phyloP scores from a whole-genome alignment of 2,329 filamentous ascomycete species.

The Ceratocystis eucalypticola region DNA sequence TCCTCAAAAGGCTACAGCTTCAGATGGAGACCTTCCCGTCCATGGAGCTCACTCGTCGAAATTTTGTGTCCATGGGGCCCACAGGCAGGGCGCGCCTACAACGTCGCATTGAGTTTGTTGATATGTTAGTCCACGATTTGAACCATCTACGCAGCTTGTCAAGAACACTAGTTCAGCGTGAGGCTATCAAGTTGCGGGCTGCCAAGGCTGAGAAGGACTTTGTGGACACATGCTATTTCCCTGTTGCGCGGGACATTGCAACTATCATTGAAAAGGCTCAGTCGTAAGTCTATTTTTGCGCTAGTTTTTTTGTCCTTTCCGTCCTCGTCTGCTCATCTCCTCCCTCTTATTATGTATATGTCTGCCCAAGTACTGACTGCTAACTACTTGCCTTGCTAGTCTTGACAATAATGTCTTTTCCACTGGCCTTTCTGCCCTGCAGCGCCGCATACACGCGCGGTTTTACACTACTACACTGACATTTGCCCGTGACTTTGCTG shows the following conservation, averaged over 20 bases:
- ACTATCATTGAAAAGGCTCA: conserved; percentile 70
- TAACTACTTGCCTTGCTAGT: conserved; percentile 28
- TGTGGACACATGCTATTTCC: conserved; percentile 84
- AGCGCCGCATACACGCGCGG: conserved; percentile 39
- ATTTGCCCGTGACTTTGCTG: conserved; percentile 44
- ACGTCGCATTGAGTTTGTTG: conserved; percentile 77
- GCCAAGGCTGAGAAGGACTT: conserved; percentile 64
- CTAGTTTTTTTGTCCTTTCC: not conserved
- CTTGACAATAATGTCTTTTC: conserved; percentile 52
- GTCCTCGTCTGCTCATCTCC: too few relatives aligned
- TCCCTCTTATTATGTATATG: too few relatives aligned
- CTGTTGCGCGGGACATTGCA: conserved; percentile 60
- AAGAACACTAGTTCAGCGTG: conserved; percentile 58
- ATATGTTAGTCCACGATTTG: conserved; percentile 61
- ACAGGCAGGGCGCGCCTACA: conserved; percentile 64
- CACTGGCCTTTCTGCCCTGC: conserved; percentile 36
- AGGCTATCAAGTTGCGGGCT: conserved; percentile 63
- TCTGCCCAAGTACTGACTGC: not conserved
- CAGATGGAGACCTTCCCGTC: conserved; percentile 95
- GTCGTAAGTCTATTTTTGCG: conserved; percentile 45
- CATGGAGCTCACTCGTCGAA: conserved; percentile 89
- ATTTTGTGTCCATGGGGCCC: conserved; percentile 90
- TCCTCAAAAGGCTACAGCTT: conserved; percentile 83
- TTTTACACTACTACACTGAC: conserved; percentile 44
- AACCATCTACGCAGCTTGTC: conserved; percentile 60